Evolutionary conservation across 768 basidiomycete genomes (phyloP), one percentile per base, ranked within the genome.

Genomic region (Hirschioporus abietinus): DNA sequence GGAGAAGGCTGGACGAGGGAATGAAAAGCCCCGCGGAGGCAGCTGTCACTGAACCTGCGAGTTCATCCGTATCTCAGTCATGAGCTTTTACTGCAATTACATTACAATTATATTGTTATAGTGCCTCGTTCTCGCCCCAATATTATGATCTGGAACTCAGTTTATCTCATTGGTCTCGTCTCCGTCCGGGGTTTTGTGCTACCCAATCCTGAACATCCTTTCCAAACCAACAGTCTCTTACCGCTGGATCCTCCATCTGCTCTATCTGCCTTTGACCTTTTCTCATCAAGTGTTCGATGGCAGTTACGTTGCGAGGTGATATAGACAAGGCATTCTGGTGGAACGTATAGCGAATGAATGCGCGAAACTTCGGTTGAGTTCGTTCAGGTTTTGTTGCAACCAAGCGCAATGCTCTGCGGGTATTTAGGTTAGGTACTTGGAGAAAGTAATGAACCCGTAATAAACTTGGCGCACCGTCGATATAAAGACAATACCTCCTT

Each of bases 141-240:
- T 17, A 4, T 61, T 10, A 35, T 27, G 26, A 4, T 24, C 17
- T 15, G 23, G 60, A 27, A 61, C 60, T 35, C 1, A 61, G 7
- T 61, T 61, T 27, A n/a, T n/a, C n/a, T n/a, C 24, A 1, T 25
- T 27, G 15, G 10, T 26, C 36, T 17, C 63, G 63, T 64, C 27
- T 18, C 27, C 30, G 6, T 35, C 36, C 35, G 15, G 36, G 63
- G 35, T 64, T 64, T 6, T 27, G 64, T 64, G 75, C 76, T 35
- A 83, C 82, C 93, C 92, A 93, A 63, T 82, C 78, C 58, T 78
- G 70, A 91, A 93, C 93, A 59, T 85, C 85, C 64, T 80, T 79
- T 15, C 89, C 91, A 30, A 93, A 84, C 79, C 85, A 88, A 72
- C 90, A 92, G 72, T 93, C 88, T 70, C 80, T 89, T 65, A 93